Conservation (phyloP, 352 stramenopile genomes). For the Thalassiosira sp. region DNA sequence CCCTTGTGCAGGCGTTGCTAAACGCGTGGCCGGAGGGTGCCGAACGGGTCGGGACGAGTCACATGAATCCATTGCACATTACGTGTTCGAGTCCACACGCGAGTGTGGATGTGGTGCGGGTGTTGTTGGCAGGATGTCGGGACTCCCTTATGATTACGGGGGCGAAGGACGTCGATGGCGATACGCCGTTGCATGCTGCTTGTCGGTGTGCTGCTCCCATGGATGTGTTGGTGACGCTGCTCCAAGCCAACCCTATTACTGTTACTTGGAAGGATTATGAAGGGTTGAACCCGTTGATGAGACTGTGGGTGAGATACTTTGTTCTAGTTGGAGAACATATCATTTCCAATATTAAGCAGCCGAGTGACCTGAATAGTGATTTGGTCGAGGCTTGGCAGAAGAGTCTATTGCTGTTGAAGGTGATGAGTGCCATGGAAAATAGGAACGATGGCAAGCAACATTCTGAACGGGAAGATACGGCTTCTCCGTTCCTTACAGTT, state of each 20-base stretch:
- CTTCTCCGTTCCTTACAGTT: conserved; percentile 43
- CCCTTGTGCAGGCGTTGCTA: conserved; percentile 59
- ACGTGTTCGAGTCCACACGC: conserved; percentile 67
- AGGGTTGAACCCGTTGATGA: conserved; percentile 65
- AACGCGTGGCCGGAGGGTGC: conserved; percentile 61
- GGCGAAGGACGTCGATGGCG: conserved; percentile 64
- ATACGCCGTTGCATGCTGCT: conserved; percentile 68
- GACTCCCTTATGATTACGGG: conserved; percentile 46
- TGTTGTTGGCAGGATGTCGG: conserved; percentile 47
- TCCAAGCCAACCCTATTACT: conserved; percentile 53
- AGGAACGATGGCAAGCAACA: not conserved
- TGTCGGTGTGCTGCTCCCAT: conserved; percentile 66
- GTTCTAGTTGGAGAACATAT: conserved; percentile 66
- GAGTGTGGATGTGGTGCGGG: conserved; percentile 55
- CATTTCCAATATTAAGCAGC: conserved; percentile 51
- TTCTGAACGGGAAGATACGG: not conserved
- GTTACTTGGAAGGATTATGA: conserved; percentile 67
- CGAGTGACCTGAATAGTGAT: conserved; percentile 56
- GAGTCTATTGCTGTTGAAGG: conserved; percentile 56
- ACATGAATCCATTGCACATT: conserved; percentile 75
- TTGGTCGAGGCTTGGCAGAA: conserved; percentile 66
- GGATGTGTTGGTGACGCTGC: conserved; percentile 58
- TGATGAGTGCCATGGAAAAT: conserved; percentile 43
- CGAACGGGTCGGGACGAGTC: conserved; percentile 56
- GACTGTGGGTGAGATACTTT: conserved; percentile 73